A percentile compares a stretch with the other conserved stretches of the same genome.
Conservation (phyloP, 495 filamentous ascomycete genomes). For the Penicillium dipodomyicola region DNA sequence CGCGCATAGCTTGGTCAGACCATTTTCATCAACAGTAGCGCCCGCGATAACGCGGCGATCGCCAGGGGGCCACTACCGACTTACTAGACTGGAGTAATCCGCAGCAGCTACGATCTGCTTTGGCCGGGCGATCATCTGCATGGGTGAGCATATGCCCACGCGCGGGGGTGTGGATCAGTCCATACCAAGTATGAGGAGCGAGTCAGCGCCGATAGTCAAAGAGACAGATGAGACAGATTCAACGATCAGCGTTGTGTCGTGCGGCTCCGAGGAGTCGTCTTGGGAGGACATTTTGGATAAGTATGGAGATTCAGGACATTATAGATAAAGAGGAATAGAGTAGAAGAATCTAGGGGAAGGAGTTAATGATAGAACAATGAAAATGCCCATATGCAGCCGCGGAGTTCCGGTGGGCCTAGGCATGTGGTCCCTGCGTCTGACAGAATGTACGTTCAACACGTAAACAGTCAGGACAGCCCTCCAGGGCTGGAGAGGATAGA, state of each 20-base stretch:
- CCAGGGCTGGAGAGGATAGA: too few species aligned
- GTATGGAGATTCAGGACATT: conserved; percentile 5
- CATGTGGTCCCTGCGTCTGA: conserved; percentile 3
- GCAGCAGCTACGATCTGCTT: conserved; percentile 39
- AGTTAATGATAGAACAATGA: conserved; percentile 1
- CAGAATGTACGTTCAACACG: not conserved
- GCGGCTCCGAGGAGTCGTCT: conserved; percentile 21
- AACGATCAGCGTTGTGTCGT: conserved; percentile 50
- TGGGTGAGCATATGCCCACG: conserved; percentile 4
- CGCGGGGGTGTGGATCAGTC: not conserved
- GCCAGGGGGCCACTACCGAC: conserved; percentile 13
- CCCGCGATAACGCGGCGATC: conserved; percentile 14
- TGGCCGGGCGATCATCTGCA: conserved; percentile 35
- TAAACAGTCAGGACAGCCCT: not conserved
- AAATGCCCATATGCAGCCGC: conserved; percentile 4
- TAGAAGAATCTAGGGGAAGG: not conserved
- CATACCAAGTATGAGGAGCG: conserved; percentile 62
- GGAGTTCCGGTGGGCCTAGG: conserved; percentile 15
- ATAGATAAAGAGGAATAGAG: not conserved
- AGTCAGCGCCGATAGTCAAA: conserved; percentile 61
- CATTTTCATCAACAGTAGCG: not conserved
- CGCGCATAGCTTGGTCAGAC: conserved; percentile 16
- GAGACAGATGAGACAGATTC: conserved; percentile 61
- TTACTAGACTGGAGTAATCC: conserved; percentile 39
- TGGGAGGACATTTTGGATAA: conserved; percentile 30